Conservation (phyloP, 345 rosid genomes). For the Ceriops tagal region DNA sequence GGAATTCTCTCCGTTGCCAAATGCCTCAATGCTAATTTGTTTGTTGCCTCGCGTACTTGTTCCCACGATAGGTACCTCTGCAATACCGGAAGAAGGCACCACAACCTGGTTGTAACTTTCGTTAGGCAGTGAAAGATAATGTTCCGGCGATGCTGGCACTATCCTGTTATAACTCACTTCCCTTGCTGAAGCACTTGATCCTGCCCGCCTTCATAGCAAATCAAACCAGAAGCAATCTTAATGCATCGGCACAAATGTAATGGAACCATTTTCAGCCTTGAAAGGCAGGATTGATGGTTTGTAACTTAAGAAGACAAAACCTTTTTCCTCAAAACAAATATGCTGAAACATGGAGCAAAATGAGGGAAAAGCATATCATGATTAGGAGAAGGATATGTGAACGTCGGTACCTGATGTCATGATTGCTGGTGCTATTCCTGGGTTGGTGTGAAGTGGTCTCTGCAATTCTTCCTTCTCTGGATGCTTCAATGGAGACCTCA, state of each 20-base stretch:
- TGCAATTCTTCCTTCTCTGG: slow-evolving; percentile 19
- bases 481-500: slow-evolving; percentile 28
- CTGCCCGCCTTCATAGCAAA: slow-evolving; percentile 34
- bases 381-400: neutral
- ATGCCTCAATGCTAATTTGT: slow-evolving; percentile 1
- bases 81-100: slow-evolving; percentile 9
- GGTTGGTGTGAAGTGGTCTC: slow-evolving; percentile 40
- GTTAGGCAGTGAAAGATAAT: slow-evolving; percentile 11
- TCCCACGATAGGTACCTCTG: slow-evolving; percentile 9
- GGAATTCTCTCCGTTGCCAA: slow-evolving; percentile 17
- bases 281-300: neutral
- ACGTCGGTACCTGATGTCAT: slow-evolving; percentile 34
- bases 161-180: slow-evolving; percentile 59
- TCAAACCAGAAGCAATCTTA: neutral
- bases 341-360: neutral
- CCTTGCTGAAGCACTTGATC: slow-evolving; percentile 41
- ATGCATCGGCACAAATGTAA: neutral
- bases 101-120: slow-evolving; percentile 22
- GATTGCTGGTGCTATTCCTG: slow-evolving; percentile 27
- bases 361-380: neutral
- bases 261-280: neutral
- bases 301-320: neutral
- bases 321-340: neutral
- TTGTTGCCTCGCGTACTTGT: slow-evolving; percentile 2
- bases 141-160: slow-evolving; percentile 52